Evolutionary conservation across 192 early-diverging fungal genomes (phyloP).

Genomic region (Coemansia sp.): DNA sequence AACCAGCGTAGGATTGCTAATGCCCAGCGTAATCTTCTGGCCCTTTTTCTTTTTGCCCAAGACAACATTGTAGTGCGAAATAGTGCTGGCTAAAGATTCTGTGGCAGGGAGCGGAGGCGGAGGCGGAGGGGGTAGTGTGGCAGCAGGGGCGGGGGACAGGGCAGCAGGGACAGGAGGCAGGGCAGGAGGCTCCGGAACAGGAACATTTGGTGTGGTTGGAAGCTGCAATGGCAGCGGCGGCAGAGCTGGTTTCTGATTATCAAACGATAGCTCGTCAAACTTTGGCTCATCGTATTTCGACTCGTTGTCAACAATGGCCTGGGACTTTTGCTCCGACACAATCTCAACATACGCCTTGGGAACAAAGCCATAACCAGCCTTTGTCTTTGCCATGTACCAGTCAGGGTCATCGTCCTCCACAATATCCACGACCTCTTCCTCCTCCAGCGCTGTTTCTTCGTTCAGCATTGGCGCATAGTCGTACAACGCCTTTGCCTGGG

Average conservation of each 20-base stretch:
- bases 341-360: constrained; percentile 85
- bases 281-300: background rate
- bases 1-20: constrained; percentile 63
- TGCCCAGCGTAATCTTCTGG: constrained; percentile 64
- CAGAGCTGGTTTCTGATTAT: background rate
- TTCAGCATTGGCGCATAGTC: constrained; percentile 80
- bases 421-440: constrained; percentile 71
- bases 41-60: constrained; percentile 77
- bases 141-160: background rate
- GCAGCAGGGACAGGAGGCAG: background rate
- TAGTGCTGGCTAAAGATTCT: constrained; percentile 13
- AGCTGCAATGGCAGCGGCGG: background rate
- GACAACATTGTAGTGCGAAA: constrained; percentile 44
- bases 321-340: constrained; percentile 12
- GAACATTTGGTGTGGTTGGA: background rate
- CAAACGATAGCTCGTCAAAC: background rate
- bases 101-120: constrained; percentile 8
- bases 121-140: background rate
- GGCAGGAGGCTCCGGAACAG: background rate
- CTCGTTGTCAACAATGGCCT: background rate
- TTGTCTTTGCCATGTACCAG: constrained; percentile 86
- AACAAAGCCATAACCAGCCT: constrained; percentile 75
- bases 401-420: constrained; percentile 86
- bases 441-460: constrained; percentile 81
- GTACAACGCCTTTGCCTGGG: constrained; percentile 68